These are phyloP conservation scores for Erythrobasidium hasegawianum DNA, from an alignment of 1,284 basidiomycete genomes.

Conservation along the genomic window DNA sequence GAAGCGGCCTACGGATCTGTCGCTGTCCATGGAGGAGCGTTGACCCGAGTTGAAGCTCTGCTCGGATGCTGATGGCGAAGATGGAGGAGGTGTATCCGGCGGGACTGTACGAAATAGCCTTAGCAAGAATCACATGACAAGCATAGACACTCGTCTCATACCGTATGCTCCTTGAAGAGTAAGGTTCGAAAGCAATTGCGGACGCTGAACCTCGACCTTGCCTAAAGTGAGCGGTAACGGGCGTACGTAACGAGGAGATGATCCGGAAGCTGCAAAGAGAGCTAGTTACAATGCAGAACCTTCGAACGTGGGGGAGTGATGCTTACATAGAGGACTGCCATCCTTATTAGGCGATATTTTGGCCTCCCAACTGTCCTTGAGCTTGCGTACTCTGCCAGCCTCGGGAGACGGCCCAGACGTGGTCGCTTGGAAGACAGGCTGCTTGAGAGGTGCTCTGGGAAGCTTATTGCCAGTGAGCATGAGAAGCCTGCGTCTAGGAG, in stretches of 20 bases:
- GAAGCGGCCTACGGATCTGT: not conserved
- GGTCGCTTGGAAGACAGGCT: conserved; percentile 6
- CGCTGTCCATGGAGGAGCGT: conserved; percentile 10
- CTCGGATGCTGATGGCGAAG: conserved; percentile 33
- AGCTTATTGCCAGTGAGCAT: conserved; percentile 31
- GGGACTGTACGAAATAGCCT: conserved; percentile 22
- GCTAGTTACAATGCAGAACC: no score
- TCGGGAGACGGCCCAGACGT: conserved; percentile 16
- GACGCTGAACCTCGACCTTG: conserved; percentile 10
- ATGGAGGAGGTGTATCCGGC: conserved; percentile 31
- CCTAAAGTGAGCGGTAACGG: conserved; percentile 17
- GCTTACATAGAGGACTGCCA: not conserved
- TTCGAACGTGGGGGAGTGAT: no score
- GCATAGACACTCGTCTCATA: no score
- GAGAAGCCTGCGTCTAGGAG: conserved; percentile 32
- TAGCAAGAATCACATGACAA: no score
- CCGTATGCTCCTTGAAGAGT: conserved; percentile 10
- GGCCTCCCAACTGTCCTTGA: conserved; percentile 31
- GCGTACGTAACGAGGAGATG: conserved; percentile 32
- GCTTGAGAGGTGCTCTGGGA: conserved; percentile 19
- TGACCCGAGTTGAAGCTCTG: conserved; percentile 21
- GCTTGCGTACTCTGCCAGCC: conserved; percentile 11
- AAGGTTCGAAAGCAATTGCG: conserved; percentile 10
- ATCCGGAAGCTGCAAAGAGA: not conserved
- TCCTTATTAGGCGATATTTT: conserved; percentile 30